Evolutionary conservation across 2,329 filamentous ascomycete genomes (phyloP).

Genomic region (Apiospora marii): DNA sequence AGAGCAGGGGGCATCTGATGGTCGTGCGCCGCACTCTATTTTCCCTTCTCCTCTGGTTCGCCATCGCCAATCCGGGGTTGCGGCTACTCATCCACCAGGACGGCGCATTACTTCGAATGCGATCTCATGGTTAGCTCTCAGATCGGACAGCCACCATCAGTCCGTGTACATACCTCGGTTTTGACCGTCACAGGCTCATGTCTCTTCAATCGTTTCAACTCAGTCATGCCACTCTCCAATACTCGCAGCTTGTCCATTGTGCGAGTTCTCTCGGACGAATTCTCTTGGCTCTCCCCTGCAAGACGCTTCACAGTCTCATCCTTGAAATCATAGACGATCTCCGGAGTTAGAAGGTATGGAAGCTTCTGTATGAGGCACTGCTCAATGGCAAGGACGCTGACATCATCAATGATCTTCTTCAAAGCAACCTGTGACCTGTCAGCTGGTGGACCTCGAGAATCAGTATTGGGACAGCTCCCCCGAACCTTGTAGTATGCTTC

Average conservation of each 20-base stretch:
- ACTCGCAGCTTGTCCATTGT: slow-evolving; percentile 37
- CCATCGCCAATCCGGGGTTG: neutral
- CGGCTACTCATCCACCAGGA: neutral
- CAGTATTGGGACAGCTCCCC: too few relatives aligned
- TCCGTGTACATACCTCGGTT: neutral
- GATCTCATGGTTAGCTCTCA: neutral
- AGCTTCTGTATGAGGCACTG: slow-evolving; percentile 35
- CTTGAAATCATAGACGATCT: slow-evolving; percentile 28
- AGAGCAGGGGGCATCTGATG: neutral
- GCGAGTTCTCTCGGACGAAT: slow-evolving; percentile 33
- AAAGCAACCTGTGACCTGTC: slow-evolving; percentile 36
- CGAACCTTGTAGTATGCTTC: slow-evolving; percentile 6
- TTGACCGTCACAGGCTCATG: neutral
- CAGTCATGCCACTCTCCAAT: neutral
- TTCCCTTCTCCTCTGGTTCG: neutral
- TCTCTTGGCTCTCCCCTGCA: neutral
- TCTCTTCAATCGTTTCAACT: slow-evolving; percentile 21
- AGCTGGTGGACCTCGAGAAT: neutral
- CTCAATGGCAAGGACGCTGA: slow-evolving; percentile 37
- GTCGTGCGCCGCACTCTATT: neutral
- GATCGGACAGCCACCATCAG: too few relatives aligned
- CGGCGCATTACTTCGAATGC: neutral
- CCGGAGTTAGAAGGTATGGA: slow-evolving; percentile 33
- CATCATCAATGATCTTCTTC: slow-evolving; percentile 38
- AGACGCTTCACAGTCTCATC: neutral